Evolutionary conservation across 306 rosid species (phyloP), one percentile per base, ranked within the genome.

Genomic region (Gastrolobium villosum): DNA sequence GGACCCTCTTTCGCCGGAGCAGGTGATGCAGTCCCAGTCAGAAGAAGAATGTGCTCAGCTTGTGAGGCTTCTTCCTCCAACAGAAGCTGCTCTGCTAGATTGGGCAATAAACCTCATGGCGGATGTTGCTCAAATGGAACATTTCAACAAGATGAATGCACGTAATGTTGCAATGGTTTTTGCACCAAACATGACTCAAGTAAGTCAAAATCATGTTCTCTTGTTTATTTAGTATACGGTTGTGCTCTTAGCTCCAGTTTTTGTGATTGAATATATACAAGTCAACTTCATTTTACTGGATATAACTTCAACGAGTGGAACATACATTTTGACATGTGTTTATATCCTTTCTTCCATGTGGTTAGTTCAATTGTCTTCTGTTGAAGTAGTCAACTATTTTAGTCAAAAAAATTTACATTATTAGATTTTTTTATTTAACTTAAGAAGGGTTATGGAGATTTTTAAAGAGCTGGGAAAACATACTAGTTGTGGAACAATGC

Each of bases 21-120:
- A 91, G 88, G 98, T 93, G 82, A 93, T 96, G 96, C 93, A 91
- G 78, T 87, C 97, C 40, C 97, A 96, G 75, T 49, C 97, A 8
- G 98, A 96, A 72, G 98, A 93, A 78, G 98, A 96, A 82, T 93
- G 98, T 86, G 84, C 91, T 65, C 86, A 86, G 56, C 97, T 93
- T 44, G 94, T 92, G 73, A 77, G 91, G 68, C 86, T 91, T 72
- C 96, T 96, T 50, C 99, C 99, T 62, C 91, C 85, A 10, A 90
- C 94, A 31, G 97, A 96, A 86, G 92, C 97, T 50, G 98, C 97
- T 3, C 75, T 96, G 63, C 90, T 96, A 53, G 98, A 96, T 80
- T 96, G 99, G 99, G 96, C 97, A 6, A 75, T 96, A 70, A 96
- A 96, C 83, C 84, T 96, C 37, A 96, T 96, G 99, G 98, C 98